Percentiles rank a stretch among this genome's conserved stretches.
These are phyloP conservation scores for Colletotrichum acutatum DNA, from an alignment of 2,329 filamentous ascomycete species.

Conservation along the genomic window DNA sequence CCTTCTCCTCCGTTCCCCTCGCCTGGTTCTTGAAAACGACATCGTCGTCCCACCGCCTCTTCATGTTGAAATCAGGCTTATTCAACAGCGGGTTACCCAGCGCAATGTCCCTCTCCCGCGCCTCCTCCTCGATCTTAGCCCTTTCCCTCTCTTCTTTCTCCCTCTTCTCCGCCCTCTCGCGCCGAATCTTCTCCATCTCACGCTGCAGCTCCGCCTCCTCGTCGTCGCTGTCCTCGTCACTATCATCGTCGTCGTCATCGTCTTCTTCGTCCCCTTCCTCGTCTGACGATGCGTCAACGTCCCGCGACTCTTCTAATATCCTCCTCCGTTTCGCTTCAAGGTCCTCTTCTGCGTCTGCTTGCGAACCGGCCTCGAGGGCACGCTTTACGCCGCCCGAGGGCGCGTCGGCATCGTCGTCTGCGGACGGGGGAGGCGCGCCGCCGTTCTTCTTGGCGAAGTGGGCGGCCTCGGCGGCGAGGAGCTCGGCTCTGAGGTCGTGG, in stretches of 20 bases:
- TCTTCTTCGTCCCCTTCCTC: slow-evolving; percentile 67
- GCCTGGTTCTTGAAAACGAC: slow-evolving; percentile 99
- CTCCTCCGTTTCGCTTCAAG: slow-evolving; percentile 84
- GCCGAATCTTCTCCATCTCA: slow-evolving; percentile 93
- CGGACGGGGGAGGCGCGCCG: slow-evolving; percentile 54
- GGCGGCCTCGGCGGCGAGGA: slow-evolving; percentile 87
- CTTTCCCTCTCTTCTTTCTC: slow-evolving; percentile 64
- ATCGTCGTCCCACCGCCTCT: slow-evolving; percentile 96
- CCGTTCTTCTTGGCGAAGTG: slow-evolving; percentile 89
- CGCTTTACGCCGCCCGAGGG: slow-evolving; percentile 67
- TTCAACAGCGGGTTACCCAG: slow-evolving; percentile 93
- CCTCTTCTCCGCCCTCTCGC: slow-evolving; percentile 82
- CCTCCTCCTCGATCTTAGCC: slow-evolving; percentile 83
- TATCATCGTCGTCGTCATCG: slow-evolving; percentile 57
- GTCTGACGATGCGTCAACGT: slow-evolving; percentile 84
- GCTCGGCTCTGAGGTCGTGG: slow-evolving; percentile 89
- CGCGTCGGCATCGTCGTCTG: slow-evolving; percentile 56
- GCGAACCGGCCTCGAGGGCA: slow-evolving; percentile 64
- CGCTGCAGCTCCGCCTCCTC: slow-evolving; percentile 90
- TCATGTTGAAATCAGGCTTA: slow-evolving; percentile 87
- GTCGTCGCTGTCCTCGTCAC: slow-evolving; percentile 78
- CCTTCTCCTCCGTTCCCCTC: slow-evolving; percentile 90
- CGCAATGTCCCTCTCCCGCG: slow-evolving; percentile 88
- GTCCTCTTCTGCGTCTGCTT: slow-evolving; percentile 68
- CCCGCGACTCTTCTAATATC: slow-evolving; percentile 87